Base-by-base conservation (phyloP, 192 early-diverging fungal genomes). In the Coemansia sp. region DNA sequence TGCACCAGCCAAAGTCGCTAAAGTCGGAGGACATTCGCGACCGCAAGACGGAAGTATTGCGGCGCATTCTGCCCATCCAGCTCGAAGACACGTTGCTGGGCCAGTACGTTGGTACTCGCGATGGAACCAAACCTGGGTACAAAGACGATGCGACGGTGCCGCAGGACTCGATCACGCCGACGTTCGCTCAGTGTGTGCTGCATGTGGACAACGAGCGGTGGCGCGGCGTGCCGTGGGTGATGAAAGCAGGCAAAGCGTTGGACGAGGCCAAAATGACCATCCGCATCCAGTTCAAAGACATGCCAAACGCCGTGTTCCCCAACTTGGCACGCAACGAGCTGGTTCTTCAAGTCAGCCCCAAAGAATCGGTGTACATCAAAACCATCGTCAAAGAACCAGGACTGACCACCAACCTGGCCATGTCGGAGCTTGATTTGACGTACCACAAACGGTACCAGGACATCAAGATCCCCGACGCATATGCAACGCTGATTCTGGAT, bases 331-430 rank as follows among this genome's bases (percentile, higher is more conserved):
- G 95, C 64, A 98, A 98, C 80, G 96, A 98, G 81, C 88, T 98
- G 41, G 94, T 98, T 12, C 85, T 97, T 55, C 90, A 94, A 47
- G 91, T 98, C 43, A 93, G 96, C 59, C 97, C 97, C 3, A 85
- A 90, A 60, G 97, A 98, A 72, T 92, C 96, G 2, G 89, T 98
- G 14, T 96, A 97, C 81, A 90, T 97, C 86, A 98, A 98, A 85
- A 89, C 95, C 64, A 93, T 90, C 72, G 96, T 94, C 87, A 98
- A 98, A 77, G 86, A 89, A 57, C 96, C 91, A 12, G 97, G 97
- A 16, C 85, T 97, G 49, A 91, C 91, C 9, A 86, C 87, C 76
- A 84, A 90, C 55, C 87, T 91, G 57, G 86, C 89, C 59, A 91
- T 93, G 69, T 91, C 92, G 11, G 97, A 98, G 74, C 86, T 98